phyloP scores from a whole-genome alignment of 306 rosid species.

The Hylodesmum podocarpum region DNA sequence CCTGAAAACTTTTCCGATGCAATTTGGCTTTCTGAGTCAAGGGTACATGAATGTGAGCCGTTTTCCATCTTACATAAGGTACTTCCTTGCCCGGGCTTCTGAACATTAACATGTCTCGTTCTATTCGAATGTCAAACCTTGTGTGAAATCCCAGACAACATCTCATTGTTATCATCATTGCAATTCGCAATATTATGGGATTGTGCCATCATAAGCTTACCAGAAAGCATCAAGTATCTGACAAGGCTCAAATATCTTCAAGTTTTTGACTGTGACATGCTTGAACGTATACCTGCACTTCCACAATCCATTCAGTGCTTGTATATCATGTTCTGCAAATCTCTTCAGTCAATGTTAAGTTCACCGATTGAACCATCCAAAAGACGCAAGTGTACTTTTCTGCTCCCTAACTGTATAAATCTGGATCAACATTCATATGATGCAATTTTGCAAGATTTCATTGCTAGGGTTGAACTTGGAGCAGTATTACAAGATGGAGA shows the following conservation, averaged over 20 bases:
- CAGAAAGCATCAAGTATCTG: neutral
- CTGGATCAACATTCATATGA: neutral
- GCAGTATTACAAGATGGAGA: neutral
- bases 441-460: neutral
- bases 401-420: neutral
- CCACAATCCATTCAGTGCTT: neutral
- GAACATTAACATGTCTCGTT: neutral
- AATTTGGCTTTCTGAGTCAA: neutral
- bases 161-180: constrained; percentile 12
- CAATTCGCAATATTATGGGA: neutral
- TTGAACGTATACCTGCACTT: constrained; percentile 1
- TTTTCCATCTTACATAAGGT: neutral
- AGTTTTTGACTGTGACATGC: neutral
- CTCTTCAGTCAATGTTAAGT: neutral
- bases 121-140: neutral
- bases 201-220: neutral
- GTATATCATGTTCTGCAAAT: neutral
- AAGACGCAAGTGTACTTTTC: neutral
- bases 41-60: neutral
- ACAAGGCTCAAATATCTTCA: neutral
- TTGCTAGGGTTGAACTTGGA: neutral
- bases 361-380: neutral
- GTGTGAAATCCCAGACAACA: neutral
- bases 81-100: neutral
- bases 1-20: neutral